Conservation (phyloP, 305 asterid species). For the Fraxinus greggii region DNA sequence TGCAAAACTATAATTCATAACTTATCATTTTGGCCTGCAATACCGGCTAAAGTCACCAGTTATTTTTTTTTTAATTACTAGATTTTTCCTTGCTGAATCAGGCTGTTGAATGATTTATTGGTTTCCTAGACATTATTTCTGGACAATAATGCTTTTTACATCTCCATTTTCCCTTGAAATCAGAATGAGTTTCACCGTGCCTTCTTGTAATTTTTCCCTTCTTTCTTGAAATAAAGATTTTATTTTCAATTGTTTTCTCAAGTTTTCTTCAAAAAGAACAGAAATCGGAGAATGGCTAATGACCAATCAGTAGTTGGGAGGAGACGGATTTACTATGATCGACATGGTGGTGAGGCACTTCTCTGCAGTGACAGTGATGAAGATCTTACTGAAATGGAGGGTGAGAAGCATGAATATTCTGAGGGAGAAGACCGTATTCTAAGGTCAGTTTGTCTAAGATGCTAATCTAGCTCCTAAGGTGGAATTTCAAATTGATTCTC, state of each 20-base stretch:
- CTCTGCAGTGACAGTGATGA: conserved; percentile 99
- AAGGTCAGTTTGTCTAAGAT: conserved; percentile 45
- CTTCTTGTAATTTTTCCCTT: conserved; percentile 13
- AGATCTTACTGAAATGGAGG: conserved; percentile 60
- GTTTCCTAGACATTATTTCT: conserved; percentile 12
- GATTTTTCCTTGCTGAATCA: background rate
- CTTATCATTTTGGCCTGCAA: background rate
- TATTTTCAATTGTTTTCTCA: conserved; percentile 39
- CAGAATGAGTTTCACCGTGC: conserved; percentile 15
- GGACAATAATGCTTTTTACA: background rate
- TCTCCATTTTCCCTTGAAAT: conserved; percentile 1
- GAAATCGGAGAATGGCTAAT: conserved; percentile 97
- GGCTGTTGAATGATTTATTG: conserved; percentile 2
- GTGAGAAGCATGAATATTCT: conserved; percentile 71
- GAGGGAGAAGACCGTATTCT: conserved; percentile 81
- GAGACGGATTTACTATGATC: conserved; percentile 88
- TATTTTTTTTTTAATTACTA: background rate
- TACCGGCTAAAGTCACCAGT: background rate
- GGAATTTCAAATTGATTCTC: background rate
- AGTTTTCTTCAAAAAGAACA: conserved; percentile 56
- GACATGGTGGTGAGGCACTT: conserved; percentile 87
- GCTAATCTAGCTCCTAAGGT: background rate
- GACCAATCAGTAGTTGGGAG: conserved; percentile 96
- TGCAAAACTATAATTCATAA: background rate
- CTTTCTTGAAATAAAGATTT: conserved; percentile 16